Evolutionary conservation across 345 rosid genomes (phyloP).

Genomic region (Acer yangbiense): DNA sequence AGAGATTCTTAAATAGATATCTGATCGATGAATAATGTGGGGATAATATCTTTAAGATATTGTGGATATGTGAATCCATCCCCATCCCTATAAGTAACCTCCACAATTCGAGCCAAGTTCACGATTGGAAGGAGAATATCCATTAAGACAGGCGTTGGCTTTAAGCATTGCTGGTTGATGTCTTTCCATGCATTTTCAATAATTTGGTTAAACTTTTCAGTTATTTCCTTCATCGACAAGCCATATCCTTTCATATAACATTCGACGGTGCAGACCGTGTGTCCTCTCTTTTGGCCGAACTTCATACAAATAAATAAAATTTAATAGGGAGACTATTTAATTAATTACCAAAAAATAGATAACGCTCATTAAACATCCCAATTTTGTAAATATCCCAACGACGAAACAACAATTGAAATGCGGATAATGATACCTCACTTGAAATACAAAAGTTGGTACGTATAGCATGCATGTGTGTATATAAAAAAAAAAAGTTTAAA

Average conservation of each 20-base stretch:
- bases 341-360: no score
- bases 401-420: no score
- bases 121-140: background rate
- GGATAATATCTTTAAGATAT: background rate
- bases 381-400: no score
- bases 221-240: background rate
- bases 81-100: background rate
- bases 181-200: slow-evolving; percentile 12
- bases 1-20: background rate
- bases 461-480: no score
- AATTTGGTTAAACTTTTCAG: background rate
- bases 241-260: slow-evolving; percentile 18
- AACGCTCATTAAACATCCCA: no score
- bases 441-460: no score
- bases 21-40: background rate
- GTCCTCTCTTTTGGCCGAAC: slow-evolving; percentile 18
- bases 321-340: no score
- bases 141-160: background rate
- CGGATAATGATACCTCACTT: no score
- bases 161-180: slow-evolving; percentile 1
- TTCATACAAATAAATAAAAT: background rate
- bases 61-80: background rate
- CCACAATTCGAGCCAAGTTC: slow-evolving; percentile 1
- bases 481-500: no score
- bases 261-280: slow-evolving; percentile 6